Evolutionary conservation across 83 land plant genomes (phyloP).

Genomic region (Isoetes engelmannii): DNA sequence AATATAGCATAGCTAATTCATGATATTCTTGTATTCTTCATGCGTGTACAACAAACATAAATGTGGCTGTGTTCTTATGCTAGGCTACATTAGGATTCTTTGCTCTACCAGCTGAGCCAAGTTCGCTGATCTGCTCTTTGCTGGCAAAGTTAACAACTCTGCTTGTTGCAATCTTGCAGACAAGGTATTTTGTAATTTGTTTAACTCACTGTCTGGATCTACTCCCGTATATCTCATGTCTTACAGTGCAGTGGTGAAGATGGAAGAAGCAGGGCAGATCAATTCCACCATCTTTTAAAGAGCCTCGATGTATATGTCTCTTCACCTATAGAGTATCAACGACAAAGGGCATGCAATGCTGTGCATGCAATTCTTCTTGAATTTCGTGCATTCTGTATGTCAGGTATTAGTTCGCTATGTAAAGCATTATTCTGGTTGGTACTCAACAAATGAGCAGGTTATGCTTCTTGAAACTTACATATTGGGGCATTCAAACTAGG

Average conservation of each 20-base stretch:
- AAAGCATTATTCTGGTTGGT: neutral
- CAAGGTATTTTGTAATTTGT: slow-evolving; percentile 47
- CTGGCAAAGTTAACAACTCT: slow-evolving; percentile 68
- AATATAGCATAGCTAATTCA: too few species aligned
- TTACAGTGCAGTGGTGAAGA: slow-evolving; percentile 74
- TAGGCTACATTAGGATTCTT: slow-evolving; percentile 96
- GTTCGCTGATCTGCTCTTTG: slow-evolving; percentile 54
- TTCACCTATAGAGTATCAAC: slow-evolving; percentile 65
- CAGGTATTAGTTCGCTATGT: slow-evolving; percentile 52
- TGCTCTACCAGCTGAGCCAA: slow-evolving; percentile 73
- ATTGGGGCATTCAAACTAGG: too few species aligned
- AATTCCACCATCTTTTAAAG: slow-evolving; percentile 75
- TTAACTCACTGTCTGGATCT: neutral
- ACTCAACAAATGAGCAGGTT: too few species aligned
- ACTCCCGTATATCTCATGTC: neutral
- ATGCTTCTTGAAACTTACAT: too few species aligned
- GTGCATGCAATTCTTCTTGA: slow-evolving; percentile 70
- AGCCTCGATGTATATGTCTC: slow-evolving; percentile 84
- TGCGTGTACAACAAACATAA: neutral
- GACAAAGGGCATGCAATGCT: slow-evolving; percentile 73
- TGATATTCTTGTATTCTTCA: too few species aligned
- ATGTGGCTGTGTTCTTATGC: neutral
- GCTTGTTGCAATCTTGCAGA: slow-evolving; percentile 69
- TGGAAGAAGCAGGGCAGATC: slow-evolving; percentile 87
- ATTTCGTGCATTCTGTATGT: slow-evolving; percentile 67